Percentiles rank a stretch among this genome's conserved stretches.
These are phyloP conservation scores for Hanseniaspora valbyensis DNA, from an alignment of 805 yeast genomes.

Conservation along the genomic window DNA sequence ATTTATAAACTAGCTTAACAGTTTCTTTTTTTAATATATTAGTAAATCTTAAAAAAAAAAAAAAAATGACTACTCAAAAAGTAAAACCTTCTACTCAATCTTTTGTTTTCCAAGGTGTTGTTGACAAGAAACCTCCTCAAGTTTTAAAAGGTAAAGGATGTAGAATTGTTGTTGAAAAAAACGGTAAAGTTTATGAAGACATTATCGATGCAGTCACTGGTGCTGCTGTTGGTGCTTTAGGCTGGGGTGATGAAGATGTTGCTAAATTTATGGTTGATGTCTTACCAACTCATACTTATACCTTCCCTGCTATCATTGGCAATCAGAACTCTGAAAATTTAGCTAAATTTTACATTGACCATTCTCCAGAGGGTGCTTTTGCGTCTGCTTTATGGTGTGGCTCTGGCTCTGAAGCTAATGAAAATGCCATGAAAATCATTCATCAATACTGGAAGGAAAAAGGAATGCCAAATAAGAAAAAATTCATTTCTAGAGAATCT, in stretches of 20 bases:
- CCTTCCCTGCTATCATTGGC: constrained; percentile 28
- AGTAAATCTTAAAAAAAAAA: too few species aligned
- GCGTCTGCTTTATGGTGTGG: constrained; percentile 38
- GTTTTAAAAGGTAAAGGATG: constrained; percentile 37
- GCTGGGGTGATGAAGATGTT: constrained; percentile 33
- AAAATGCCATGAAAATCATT: constrained; percentile 51
- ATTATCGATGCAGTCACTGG: constrained; percentile 40
- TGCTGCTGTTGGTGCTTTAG: constrained; percentile 43
- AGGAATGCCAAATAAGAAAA: constrained; percentile 33
- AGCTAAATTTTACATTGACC: constrained; percentile 33
- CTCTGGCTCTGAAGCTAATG: constrained; percentile 59
- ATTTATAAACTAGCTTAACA: too few species aligned
- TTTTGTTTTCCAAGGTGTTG: constrained; percentile 35
- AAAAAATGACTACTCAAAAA: constrained; percentile 14
- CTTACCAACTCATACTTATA: constrained; percentile 31
- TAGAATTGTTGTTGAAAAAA: constrained; percentile 33
- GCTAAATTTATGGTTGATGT: constrained; percentile 32
- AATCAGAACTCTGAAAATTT: constrained; percentile 35
- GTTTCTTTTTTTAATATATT: too few species aligned
- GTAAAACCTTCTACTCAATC: constrained; percentile 21
- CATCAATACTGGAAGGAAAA: constrained; percentile 37
- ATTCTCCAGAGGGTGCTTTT: constrained; percentile 33
- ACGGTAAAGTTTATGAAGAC: constrained; percentile 30
- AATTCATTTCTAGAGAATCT: constrained; percentile 35
- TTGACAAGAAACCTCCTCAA: constrained; percentile 31